phyloP scores from a whole-genome alignment of 2,329 filamentous ascomycete genomes.

The Aspergillus felis region DNA sequence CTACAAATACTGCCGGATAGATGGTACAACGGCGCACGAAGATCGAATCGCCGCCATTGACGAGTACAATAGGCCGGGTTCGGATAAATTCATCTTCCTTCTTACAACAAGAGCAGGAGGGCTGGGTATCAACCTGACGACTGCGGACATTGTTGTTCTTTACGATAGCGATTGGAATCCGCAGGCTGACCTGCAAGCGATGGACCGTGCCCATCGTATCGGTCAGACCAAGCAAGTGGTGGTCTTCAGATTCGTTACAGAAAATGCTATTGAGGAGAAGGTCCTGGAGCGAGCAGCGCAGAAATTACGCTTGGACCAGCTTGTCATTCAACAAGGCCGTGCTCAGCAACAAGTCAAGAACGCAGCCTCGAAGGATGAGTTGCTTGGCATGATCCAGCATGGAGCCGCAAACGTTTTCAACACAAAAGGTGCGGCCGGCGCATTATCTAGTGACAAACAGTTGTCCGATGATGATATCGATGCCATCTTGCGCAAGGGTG shows the following conservation, averaged over 20 bases:
- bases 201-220: conserved; percentile 98
- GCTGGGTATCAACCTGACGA: conserved; percentile 92
- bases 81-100: conserved; percentile 95
- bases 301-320: conserved; percentile 90
- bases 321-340: conserved; percentile 96
- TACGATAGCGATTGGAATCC: conserved; percentile 99
- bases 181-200: conserved; percentile 95
- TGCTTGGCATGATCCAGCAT: conserved; percentile 97
- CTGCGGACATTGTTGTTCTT: conserved; percentile 89
- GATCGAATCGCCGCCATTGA: conserved; percentile 97
- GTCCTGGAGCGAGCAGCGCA: conserved; percentile 94
- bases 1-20: conserved; percentile 95
- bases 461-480: conserved; percentile 90
- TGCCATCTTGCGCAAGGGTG: conserved; percentile 76
- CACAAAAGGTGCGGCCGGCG: conserved; percentile 62
- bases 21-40: conserved; percentile 93
- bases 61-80: conserved; percentile 93
- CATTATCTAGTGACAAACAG: conserved; percentile 57
- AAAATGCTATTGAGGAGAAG: conserved; percentile 98
- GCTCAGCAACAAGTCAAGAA: conserved; percentile 87
- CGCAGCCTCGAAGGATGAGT: conserved; percentile 90
- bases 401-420: conserved; percentile 94
- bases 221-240: conserved; percentile 97
- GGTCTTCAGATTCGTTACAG: conserved; percentile 94
- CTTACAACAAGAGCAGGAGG: conserved; percentile 94